Percentiles rank a stretch among this genome's conserved stretches.
Conservation (phyloP, 1,139 yeast genomes). For the Yamadazyma aaseri region DNA sequence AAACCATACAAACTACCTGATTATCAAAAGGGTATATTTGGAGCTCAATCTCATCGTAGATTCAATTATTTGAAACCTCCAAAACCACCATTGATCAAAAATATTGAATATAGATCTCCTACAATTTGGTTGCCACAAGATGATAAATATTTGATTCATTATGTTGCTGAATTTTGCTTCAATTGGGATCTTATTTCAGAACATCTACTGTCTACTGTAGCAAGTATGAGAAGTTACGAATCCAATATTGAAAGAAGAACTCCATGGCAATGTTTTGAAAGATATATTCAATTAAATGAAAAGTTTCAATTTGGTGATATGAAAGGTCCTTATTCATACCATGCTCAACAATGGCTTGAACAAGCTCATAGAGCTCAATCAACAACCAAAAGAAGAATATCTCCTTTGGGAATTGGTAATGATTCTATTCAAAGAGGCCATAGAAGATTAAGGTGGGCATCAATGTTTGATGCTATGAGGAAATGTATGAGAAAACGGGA, state of each 20-base stretch:
- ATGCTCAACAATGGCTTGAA: slow-evolving; percentile 90
- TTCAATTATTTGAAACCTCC: slow-evolving; percentile 75
- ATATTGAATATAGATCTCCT: slow-evolving; percentile 79
- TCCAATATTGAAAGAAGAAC: slow-evolving; percentile 93
- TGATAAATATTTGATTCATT: slow-evolving; percentile 73
- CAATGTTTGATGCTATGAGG: slow-evolving; percentile 94
- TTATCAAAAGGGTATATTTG: slow-evolving; percentile 58
- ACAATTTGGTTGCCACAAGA: slow-evolving; percentile 96
- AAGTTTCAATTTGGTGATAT: slow-evolving; percentile 81
- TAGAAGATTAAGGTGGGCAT: slow-evolving; percentile 82
- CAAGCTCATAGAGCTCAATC: slow-evolving; percentile 88
- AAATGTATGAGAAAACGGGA: slow-evolving; percentile 89
- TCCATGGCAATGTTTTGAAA: slow-evolving; percentile 98
- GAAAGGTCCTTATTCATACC: slow-evolving; percentile 81
- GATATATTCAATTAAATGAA: slow-evolving; percentile 91
- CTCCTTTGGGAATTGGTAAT: slow-evolving; percentile 87
- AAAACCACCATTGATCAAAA: slow-evolving; percentile 78
- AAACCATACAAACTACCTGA: slow-evolving; percentile 27
- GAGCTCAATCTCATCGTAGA: slow-evolving; percentile 58
- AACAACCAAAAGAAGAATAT: slow-evolving; percentile 80
- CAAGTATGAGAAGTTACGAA: slow-evolving; percentile 60
- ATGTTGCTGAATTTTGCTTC: slow-evolving; percentile 83
- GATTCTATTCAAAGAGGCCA: slow-evolving; percentile 95
- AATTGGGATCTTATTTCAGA: slow-evolving; percentile 93
- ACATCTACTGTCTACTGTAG: slow-evolving; percentile 57